Conservation (phyloP, 805 yeast species). For the Ascoidea asiatica region DNA sequence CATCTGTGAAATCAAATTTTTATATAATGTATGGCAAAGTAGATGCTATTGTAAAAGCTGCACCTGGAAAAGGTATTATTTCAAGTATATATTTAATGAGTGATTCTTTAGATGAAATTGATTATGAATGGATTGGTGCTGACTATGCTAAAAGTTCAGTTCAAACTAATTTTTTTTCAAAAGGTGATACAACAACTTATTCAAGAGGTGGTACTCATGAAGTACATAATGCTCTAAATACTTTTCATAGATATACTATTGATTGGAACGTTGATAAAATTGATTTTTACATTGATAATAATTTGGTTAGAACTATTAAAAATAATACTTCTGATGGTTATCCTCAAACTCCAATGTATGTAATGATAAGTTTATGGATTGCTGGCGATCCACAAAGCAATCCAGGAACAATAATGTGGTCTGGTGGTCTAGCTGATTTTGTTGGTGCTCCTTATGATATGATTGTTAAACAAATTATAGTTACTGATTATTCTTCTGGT, state of each 20-base stretch:
- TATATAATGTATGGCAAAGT: slow-evolving; percentile 64
- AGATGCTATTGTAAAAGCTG: slow-evolving; percentile 44
- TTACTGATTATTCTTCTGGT: slow-evolving; percentile 38
- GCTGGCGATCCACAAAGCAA: slow-evolving; percentile 35
- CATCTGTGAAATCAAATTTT: slow-evolving; percentile 46
- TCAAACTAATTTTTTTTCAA: slow-evolving; percentile 44
- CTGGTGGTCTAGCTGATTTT: slow-evolving; percentile 51
- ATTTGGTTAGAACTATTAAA: slow-evolving; percentile 35
- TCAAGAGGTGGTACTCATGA: slow-evolving; percentile 49
- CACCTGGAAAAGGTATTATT: slow-evolving; percentile 49
- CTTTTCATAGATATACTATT: slow-evolving; percentile 46
- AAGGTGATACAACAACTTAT: slow-evolving; percentile 48
- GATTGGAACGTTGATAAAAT: slow-evolving; percentile 47
- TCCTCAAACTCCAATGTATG: slow-evolving; percentile 60
- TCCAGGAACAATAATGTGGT: slow-evolving; percentile 59
- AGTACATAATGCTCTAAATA: slow-evolving; percentile 26
- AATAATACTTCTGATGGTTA: slow-evolving; percentile 27
- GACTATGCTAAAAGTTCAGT: slow-evolving; percentile 31
- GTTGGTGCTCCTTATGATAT: slow-evolving; percentile 33
- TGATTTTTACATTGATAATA: slow-evolving; percentile 48
- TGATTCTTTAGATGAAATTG: slow-evolving; percentile 64
- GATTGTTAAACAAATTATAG: slow-evolving; percentile 32
- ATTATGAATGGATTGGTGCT: slow-evolving; percentile 59
- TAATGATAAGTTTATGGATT: slow-evolving; percentile 31
- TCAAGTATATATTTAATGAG: slow-evolving; percentile 50